phyloP scores from a whole-genome alignment of 176 grass and related monocot species.

The Urochloa ruziziensis region DNA sequence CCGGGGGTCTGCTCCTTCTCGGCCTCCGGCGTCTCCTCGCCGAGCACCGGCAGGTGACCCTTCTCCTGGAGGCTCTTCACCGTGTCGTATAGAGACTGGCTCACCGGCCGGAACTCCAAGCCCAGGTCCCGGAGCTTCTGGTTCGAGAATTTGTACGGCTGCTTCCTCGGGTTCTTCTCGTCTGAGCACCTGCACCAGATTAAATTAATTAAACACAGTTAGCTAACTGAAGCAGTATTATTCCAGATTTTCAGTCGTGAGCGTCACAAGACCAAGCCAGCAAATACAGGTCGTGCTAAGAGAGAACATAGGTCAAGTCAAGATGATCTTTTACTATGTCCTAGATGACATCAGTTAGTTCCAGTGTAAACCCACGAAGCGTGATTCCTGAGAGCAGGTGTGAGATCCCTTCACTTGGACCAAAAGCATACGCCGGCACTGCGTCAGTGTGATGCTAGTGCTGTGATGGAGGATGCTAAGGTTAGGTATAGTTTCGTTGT shows the following conservation, averaged over 20 bases:
- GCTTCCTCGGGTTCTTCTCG: slow-evolving; percentile 69
- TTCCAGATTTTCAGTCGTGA: neutral
- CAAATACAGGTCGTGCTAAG: neutral
- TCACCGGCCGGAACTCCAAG: slow-evolving; percentile 59
- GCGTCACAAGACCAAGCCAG: neutral
- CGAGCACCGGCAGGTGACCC: slow-evolving; percentile 58
- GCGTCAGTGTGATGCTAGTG: slow-evolving; percentile 1
- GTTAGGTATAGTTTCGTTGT: neutral
- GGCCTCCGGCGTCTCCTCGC: slow-evolving; percentile 12
- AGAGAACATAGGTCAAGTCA: neutral
- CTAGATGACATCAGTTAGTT: neutral
- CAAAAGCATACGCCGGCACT: neutral
- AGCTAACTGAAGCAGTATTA: neutral
- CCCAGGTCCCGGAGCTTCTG: slow-evolving; percentile 71
- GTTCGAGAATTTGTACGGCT: slow-evolving; percentile 73
- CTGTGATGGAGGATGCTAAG: neutral
- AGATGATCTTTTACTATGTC: neutral
- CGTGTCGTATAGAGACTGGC: slow-evolving; percentile 60
- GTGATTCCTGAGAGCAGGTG: neutral
- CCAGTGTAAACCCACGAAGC: slow-evolving; percentile 18
- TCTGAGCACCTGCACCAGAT: slow-evolving; percentile 65
- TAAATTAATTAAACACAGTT: neutral
- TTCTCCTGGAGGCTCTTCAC: slow-evolving; percentile 86
- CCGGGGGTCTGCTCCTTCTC: neutral
- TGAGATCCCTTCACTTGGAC: slow-evolving; percentile 10